Evolutionary conservation across 208 protist species (phyloP), one percentile per base, ranked within the genome.

Genomic region (Leishmania braziliensis): DNA sequence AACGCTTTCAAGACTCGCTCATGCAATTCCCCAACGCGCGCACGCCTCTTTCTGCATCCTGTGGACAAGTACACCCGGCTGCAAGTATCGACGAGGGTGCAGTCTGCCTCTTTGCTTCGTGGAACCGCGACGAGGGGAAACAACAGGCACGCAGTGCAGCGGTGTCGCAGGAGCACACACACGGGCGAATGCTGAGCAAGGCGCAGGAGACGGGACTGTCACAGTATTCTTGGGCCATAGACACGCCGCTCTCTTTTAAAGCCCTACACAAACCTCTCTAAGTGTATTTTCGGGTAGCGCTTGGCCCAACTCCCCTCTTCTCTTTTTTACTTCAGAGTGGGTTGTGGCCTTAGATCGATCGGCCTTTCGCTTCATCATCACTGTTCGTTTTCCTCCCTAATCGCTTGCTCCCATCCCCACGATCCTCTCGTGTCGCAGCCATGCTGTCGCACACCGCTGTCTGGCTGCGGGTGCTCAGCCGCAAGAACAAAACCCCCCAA

Each of bases 401-500:
- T 33, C 78, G 29, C 33, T 58, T 66, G 70, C 43, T 62, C 26
- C 18, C 58, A 29, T 48, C 46, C 54, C 56, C 51, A 50, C 50
- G 10, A 26, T 73, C 51, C 46, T 26, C n/a, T 39, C 1, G 29
- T 10, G 26, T 23, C 26, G 5, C n/a, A 0, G 63, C 54, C 26
- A 95, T 95, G 93, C 71, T 95, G 78, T 77, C 81, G 12, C 81
- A 80, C 43, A 89, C 81, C 63, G 62, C 74, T 20, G 29, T 87
- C 20, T 80, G 91, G 29, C 83, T 85, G 76, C 91, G 90, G 72
- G 65, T 84, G 53, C 92, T 93, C 86, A 83, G 83, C 77, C 87
- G 87, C 75, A 93, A 90, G 36, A 92, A 88, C 74, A 93, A 93
- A 43, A 77, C 83, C 63, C 92, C 92, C 18, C 88, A 96, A 79